Base-by-base conservation (phyloP, 192 early-diverging fungal species). In the Backusella mclennaniae region DNA sequence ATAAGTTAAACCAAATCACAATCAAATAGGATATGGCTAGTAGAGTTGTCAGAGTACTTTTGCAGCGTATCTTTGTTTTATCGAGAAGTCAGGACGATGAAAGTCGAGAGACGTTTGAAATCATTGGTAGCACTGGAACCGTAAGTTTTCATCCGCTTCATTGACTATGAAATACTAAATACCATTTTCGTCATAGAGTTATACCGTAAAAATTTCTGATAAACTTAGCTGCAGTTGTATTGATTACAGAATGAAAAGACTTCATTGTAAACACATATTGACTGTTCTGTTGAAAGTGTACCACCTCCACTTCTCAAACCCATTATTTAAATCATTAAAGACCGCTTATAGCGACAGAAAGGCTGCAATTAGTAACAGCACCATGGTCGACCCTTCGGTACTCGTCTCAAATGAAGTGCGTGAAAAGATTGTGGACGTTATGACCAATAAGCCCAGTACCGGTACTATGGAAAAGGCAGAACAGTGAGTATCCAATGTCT, bases 181-280 rank as follows among this genome's bases (percentile, higher is more conserved):
- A 9, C 0, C 36, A 4, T 17, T 29, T 31, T 21, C 8, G 0
- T 38, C 4, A 67, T 49, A 77, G 76, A 59, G 29, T 9, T 79
- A 79, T 66, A 75, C 78, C 3, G 73, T 79, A 14, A 19, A 3
- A 2, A 70, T 79, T 26, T 46, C 19, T 3, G 19, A 53, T 4
- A 44, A 7, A 4, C 46, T 71, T 4, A 29, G 23, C 35, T 80
- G 78, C 15, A 72, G 21, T 6, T 80, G 78, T 21, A 15, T 46
- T 33, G 78, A 80, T 63, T 42, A 33, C 17, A 15, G 19, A 42
- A 17, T 19, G 4, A 36, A 53, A 75, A 14, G 19, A n/a, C 4
- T 23, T 33, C 73, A 59, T 26, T 80, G 78, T 26, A 80, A 80
- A 53, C 78, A 80, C 52, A 59, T 80, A 12, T 35, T 80, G 3